Evolutionary conservation across 2,329 filamentous ascomycete species (phyloP).

Genomic region (Dryadomyces quercus-mongolicae): DNA sequence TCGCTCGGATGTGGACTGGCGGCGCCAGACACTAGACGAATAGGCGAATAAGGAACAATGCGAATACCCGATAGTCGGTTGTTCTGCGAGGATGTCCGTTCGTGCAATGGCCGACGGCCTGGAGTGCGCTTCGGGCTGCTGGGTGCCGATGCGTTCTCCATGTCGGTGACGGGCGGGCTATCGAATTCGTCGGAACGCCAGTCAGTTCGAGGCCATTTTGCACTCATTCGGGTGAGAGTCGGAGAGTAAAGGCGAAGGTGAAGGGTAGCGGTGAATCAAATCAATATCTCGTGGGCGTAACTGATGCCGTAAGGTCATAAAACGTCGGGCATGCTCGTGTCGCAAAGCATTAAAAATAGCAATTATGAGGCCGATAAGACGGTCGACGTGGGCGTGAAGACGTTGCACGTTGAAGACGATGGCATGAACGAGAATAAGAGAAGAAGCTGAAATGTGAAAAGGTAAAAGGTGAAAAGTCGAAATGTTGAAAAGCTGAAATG

Average conservation of each 20-base stretch:
- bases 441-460: not conserved
- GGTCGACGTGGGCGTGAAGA: not conserved
- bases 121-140: slow-evolving; percentile 9
- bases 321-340: not conserved
- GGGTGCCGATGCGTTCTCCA: not conserved
- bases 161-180: not conserved
- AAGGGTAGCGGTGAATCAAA: too few relatives aligned
- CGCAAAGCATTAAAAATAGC: slow-evolving; percentile 6
- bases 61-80: slow-evolving; percentile 29
- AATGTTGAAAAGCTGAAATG: too few relatives aligned
- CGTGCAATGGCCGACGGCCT: slow-evolving; percentile 25
- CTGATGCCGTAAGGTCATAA: not conserved
- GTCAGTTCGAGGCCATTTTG: slow-evolving; percentile 8
- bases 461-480: not conserved
- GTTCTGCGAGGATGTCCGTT: slow-evolving; percentile 28
- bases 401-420: not conserved
- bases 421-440: too few relatives aligned
- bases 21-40: slow-evolving; percentile 20
- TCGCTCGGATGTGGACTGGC: not conserved
- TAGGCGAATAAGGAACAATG: slow-evolving; percentile 36
- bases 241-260: not conserved
- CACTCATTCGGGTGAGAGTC: slow-evolving; percentile 7
- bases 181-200: not conserved
- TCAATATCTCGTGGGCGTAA: too few relatives aligned
- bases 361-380: too few relatives aligned